Base-by-base conservation (phyloP, 768 basidiomycete genomes). In the Chalciporus pseudorubinellus region DNA sequence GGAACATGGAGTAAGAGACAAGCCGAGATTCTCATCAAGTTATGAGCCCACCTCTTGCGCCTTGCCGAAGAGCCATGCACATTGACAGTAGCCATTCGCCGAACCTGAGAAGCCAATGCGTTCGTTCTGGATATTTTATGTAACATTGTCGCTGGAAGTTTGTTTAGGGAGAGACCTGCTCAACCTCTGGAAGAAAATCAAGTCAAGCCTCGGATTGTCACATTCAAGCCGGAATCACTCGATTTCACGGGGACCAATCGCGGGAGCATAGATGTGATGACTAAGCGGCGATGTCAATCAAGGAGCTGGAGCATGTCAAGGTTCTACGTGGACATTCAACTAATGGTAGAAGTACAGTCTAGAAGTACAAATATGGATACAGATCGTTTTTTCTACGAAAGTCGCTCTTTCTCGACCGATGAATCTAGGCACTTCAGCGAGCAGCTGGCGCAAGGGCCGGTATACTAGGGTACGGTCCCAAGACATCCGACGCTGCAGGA, bases 21-120 rank as follows among this genome's bases (percentile, higher is more conserved):
- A 39, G 12, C 20, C 4, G 31, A 39, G 39, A 46, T 20, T 18
- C 24, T 13, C 31, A 19, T 14, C 1, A 42, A 44, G 43, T 39
- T 12, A 45, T 39, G 29, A 40, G 36, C 53, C 46, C 52, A 81
- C 81, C 76, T 80, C 66, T 77, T 78, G 36, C 72, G 69, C 29
- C 70, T 58, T 31, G 69, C 55, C 13, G 69, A 63, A n/a, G 70
- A 55, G 50, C 69, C 72, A 45, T 74, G 72, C 26, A 80, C n/a
- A n/a, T n/a, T n/a, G n/a, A n/a, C 53, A 11, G 78, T 76, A 43
- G 79, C 76, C 54, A 78, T 73, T 16, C 76, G 71, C 42, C 70
- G 61, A n/a, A 72, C 46, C 7, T 64, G 64, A 31, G 70, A 69
- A 26, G 55, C 48, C 22, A 57, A 44, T 1, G 26, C 44, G 18